These are phyloP conservation scores for Bonia amplexicaulis DNA, from an alignment of 176 grass and related monocot genomes.

Conservation along the genomic window DNA sequence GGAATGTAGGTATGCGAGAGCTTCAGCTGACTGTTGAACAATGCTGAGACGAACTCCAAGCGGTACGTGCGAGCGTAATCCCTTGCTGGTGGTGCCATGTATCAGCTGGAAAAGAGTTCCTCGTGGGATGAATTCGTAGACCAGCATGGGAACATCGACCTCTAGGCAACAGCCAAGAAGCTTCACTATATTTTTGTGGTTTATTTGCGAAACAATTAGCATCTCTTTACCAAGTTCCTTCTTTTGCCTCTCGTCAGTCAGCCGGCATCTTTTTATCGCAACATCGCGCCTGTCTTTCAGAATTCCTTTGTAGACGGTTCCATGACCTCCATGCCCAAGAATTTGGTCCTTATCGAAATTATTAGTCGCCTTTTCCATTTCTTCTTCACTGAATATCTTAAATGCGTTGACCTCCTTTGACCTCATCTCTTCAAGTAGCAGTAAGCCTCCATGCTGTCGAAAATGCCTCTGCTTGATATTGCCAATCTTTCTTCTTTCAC, in stretches of 20 bases:
- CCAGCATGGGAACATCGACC: slow-evolving; percentile 32
- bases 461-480: no score
- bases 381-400: no score
- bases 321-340: slow-evolving; percentile 27
- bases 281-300: neutral
- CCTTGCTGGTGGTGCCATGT: neutral
- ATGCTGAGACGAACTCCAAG: no score
- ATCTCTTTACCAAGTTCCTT: slow-evolving; percentile 39
- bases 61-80: no score
- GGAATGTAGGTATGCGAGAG: no score
- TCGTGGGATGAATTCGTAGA: slow-evolving; percentile 27
- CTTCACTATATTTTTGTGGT: slow-evolving; percentile 38
- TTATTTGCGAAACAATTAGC: slow-evolving; percentile 33
- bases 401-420: no score
- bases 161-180: slow-evolving; percentile 32
- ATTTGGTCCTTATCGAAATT: no score
- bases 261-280: slow-evolving; percentile 14
- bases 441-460: no score
- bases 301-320: slow-evolving; percentile 35
- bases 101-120: slow-evolving; percentile 21
- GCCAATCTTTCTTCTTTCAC: no score
- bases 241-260: slow-evolving; percentile 24
- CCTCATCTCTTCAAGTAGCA: no score
- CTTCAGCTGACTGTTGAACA: no score
- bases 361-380: no score